Base-by-base conservation (phyloP, 2,329 filamentous ascomycete species). In the Aspergillus spinulosporus region DNA sequence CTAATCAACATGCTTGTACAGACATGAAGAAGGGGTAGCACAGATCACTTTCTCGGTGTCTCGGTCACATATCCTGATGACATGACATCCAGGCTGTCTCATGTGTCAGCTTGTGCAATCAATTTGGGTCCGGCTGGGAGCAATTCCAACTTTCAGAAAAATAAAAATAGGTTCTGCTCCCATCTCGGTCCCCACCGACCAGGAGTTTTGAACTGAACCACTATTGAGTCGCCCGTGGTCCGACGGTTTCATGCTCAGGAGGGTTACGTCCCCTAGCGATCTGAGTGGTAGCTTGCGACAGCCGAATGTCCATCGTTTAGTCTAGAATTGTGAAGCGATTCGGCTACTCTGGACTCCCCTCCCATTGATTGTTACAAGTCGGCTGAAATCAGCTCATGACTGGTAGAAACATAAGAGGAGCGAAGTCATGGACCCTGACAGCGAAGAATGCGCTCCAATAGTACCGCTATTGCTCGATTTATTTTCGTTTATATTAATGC, bases 401-500 rank as follows among this genome's bases (percentile, higher is more conserved):
- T 11, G 11, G 34, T 12, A 12, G 4, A 12, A 11, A 37, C 9
- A 37, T 37, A 37, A 12, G 34, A 15, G 21, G 28, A 48, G 14
- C 37, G n/a, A 32, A 42, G 39, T 12, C 39, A 42, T 37, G 34
- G 34, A 37, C 34, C 34, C 34, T 37, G 34, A 12, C 11, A 8
- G 34, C 9, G 5, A 7, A 11, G 9, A 34, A 34, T 21, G 21
- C 21, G 21, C 6, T 34, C 31, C 31, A 34, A 34, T 34, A 34
- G 31, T 34, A 34, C 31, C 6, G 11, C 32, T 34, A 34, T 34
- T 34, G 32, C 32, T 37, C 15, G 39, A 26, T 44, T 52, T 52
- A 52, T 52, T 52, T 52, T 42, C 34, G 21, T 52, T 46, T 46
- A 52, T 52, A 46, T 52, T 52, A 46, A 46, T n/a, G 14, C 21